Evolutionary conservation across 2,329 filamentous ascomycete species (phyloP), one percentile per base, ranked within the genome.

Genomic region (Furcasterigmium furcatum): DNA sequence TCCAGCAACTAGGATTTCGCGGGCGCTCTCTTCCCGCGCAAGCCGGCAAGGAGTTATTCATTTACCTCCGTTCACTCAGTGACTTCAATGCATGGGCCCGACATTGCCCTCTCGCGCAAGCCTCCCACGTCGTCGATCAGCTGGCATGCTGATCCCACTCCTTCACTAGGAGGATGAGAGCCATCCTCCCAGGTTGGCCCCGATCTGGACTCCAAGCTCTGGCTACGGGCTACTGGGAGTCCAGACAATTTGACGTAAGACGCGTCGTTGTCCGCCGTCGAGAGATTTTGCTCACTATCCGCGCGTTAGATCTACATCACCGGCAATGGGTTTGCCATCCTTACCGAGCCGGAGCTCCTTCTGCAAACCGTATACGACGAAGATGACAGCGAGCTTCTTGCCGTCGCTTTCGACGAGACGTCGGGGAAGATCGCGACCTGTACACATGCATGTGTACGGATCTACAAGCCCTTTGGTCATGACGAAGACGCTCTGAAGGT

Each of bases 341-440:
- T 97, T 55, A 79, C 82, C 59, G 86, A 83, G 42, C 80, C 88
- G 43, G 76, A 85, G 50, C 80, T 80, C 45, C 80, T 96, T 52
- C 68, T 96, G 27, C 94, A 99, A 66, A 96, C 91, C 4, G 86
- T 95, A 55, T 95, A 96, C 70, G 84, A 94, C 59, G 87, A 95
- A 58, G 82, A 88, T 53, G 74, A 82, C 20, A 75, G 70, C 14
- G 62, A 65, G 25, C 71, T 97, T 22, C 80, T 90, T 52, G 87
- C 90, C 22, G 81, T 97, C 52, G 79, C 82, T 24, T 80, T 97
- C 51, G 88, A 97, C 59, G 87, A 95, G 61, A 71, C 74, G 16
- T 86, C 87, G 9, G 94, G 91, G 41, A 95, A 89, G 72, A 89
- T 97, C 64, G 89, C 90, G 34, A 82, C 84, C 18, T 88, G 85